Evolutionary conservation across 805 yeast species (phyloP).

Genomic region (Hanseniaspora nectarophila): DNA sequence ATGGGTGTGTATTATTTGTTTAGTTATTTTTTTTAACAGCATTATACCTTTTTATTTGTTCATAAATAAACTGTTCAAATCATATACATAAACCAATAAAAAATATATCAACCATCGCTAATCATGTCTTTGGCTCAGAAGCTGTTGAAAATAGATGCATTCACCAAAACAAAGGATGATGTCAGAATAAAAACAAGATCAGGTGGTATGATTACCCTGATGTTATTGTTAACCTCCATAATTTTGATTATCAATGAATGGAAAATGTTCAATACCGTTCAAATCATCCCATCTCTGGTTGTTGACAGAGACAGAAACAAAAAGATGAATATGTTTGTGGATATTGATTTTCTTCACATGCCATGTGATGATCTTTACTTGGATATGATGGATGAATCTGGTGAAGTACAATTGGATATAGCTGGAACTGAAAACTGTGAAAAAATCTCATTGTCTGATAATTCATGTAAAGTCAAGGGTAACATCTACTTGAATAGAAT

Average conservation of each 20-base stretch:
- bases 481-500: constrained; percentile 69
- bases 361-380: constrained; percentile 76
- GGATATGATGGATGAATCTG: constrained; percentile 82
- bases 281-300: constrained; percentile 68
- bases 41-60: too few species aligned
- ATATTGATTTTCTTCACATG: constrained; percentile 67
- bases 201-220: constrained; percentile 79
- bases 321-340: constrained; percentile 66
- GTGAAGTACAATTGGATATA: constrained; percentile 69
- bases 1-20: neutral
- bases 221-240: constrained; percentile 50
- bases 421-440: constrained; percentile 27
- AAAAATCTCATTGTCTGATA: neutral
- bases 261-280: constrained; percentile 54
- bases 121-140: constrained; percentile 13
- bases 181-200: constrained; percentile 76
- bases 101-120: neutral
- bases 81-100: neutral
- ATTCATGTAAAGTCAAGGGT: constrained; percentile 66
- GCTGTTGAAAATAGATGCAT: constrained; percentile 52
- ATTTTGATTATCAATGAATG: constrained; percentile 64
- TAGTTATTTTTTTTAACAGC: neutral
- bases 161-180: constrained; percentile 88
- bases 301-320: constrained; percentile 74
- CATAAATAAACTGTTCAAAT: too few species aligned